Percentiles rank a stretch among this genome's conserved stretches.
Conservation (phyloP, 2,329 filamentous ascomycete species). For the Ophiosphaerella korrae region DNA sequence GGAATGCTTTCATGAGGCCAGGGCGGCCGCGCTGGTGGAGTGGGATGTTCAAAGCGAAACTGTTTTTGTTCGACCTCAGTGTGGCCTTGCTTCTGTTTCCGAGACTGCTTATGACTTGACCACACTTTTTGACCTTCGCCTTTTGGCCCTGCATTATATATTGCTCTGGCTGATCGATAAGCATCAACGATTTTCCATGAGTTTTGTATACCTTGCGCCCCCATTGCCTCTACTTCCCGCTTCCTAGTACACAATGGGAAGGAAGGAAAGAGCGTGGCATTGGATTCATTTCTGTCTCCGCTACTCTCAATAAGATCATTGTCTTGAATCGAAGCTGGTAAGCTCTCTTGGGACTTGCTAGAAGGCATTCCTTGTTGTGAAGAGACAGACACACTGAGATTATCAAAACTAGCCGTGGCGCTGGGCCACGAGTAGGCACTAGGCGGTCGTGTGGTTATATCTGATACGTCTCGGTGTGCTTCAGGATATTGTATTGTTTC, state of each 20-base stretch:
- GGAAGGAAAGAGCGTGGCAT: conserved; percentile 1
- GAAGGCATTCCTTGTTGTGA: too few relatives aligned
- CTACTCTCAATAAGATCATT: neutral
- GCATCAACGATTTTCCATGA: neutral
- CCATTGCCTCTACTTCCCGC: neutral
- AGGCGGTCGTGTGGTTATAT: too few relatives aligned
- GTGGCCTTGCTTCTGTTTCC: conserved; percentile 9
- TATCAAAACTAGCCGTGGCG: too few relatives aligned
- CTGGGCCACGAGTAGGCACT: too few relatives aligned
- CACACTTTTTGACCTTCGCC: conserved; percentile 35
- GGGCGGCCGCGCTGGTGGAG: neutral
- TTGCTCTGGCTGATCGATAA: conserved; percentile 18
- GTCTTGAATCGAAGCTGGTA: neutral
- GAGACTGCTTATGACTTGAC: conserved; percentile 16
- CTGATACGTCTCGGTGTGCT: too few relatives aligned
- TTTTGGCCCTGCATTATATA: conserved; percentile 28
- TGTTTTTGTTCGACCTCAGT: neutral
- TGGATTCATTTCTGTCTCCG: conserved; percentile 1
- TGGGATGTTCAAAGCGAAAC: neutral
- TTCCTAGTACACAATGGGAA: neutral
- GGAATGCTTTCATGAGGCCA: neutral
- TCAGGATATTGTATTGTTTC: too few relatives aligned
- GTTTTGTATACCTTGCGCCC: neutral
- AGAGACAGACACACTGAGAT: too few relatives aligned
- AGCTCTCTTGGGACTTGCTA: too few relatives aligned